These are phyloP conservation scores for Aspergillus tubingensis DNA, from an alignment of 2,329 filamentous ascomycete species.

Conservation along the genomic window DNA sequence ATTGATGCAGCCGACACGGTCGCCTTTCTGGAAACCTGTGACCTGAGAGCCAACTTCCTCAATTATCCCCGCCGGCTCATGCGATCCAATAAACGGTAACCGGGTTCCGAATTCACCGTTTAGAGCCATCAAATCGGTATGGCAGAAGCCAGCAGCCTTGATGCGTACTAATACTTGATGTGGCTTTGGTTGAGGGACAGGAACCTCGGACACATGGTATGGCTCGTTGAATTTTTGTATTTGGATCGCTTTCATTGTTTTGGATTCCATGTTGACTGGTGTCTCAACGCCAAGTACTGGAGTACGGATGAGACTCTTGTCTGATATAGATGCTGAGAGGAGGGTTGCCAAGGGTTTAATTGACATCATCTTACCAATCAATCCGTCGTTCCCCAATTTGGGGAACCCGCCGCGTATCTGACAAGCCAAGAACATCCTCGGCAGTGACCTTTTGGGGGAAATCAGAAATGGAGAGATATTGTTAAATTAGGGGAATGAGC, in stretches of 20 bases:
- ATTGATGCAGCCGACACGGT: background rate
- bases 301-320: too few species aligned
- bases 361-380: too few species aligned
- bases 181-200: background rate
- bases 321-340: too few species aligned
- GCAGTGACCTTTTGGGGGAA: too few species aligned
- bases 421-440: too few species aligned
- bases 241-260: background rate
- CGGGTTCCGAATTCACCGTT: background rate
- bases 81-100: background rate
- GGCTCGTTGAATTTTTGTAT: background rate
- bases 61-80: background rate
- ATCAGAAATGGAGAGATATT: too few species aligned
- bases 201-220: background rate
- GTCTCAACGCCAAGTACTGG: too few species aligned
- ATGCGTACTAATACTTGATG: background rate
- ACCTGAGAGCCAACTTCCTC: background rate
- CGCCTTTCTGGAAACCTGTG: background rate
- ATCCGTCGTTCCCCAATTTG: too few species aligned
- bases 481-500: too few species aligned
- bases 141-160: background rate
- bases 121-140: background rate
- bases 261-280: background rate
- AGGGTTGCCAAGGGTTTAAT: too few species aligned
- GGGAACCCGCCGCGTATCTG: too few species aligned